Base-by-base conservation (phyloP, 2,329 filamentous ascomycete species). In the Neopestalotiopsis sp. region DNA sequence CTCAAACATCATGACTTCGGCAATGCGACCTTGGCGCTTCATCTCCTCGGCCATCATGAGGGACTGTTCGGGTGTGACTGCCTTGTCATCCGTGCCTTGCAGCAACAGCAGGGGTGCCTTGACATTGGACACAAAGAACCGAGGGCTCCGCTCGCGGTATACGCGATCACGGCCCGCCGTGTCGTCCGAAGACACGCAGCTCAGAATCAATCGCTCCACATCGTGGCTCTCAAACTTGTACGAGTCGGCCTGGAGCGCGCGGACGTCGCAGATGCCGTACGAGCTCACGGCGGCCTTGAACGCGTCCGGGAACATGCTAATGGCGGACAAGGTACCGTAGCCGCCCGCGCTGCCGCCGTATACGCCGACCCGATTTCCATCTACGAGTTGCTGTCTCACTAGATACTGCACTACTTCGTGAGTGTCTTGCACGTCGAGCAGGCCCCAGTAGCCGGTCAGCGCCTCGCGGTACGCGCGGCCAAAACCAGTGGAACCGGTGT, bases 221-320 rank as follows among this genome's bases (percentile, higher is more conserved):
- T 60, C 57, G n/a, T 60, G 57, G 9, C 57, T 60, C 12, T 60
- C 57, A 20, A 60, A 60, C 57, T 60, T 60, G 57, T 60, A 60
- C 17, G 57, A 24, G 57, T 60, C 57, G 4, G 57, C 57, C 57
- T 60, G 57, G 7, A 60, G 57, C 1, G 57, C 57, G 1, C 32
- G 28, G 6, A 60, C 24, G 13, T 60, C 57, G 57, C 57, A 60
- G 57, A 60, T 60, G 24, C 57, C 57, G n/a, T 60, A 60, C 24
- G 57, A 60, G 57, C 57, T 60, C 5, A 60, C 57, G 13, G 57
- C 57, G 7, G 57, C 57, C 24, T 30, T 60, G 32, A 60, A 60
- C 1, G 5, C 3, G 4, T 17, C 57, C 1, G 57, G 28, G 4
- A 60, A 60, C 24, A 60, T 60, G 57, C 24, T n/a, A 10, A 60